Evolutionary conservation across 192 early-diverging fungal species (phyloP), one percentile per base, ranked within the genome.

Genomic region (Backusella psychrophila): DNA sequence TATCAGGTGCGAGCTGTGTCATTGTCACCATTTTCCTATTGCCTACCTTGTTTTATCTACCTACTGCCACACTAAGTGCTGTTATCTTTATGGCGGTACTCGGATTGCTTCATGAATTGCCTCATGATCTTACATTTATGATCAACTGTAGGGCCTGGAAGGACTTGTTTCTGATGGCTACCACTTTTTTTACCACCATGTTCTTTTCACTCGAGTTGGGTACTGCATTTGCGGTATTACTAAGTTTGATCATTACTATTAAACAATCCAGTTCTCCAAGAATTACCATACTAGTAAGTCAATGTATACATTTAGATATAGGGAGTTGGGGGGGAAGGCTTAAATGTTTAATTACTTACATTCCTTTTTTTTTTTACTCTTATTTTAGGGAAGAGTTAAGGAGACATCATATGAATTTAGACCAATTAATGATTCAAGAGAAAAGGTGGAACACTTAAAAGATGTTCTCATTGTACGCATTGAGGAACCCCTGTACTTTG

Each of bases 401-500:
- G 82, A 75, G 36, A 85, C 81, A 39, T 72, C 76, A 33, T 74
- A 85, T 49, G 90, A 94, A 81, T 94, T 94, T 80, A 86, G 87
- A 53, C 90, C 89, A 34, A 90, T 90, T 49, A 79, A 85, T 56
- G 85, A 83, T 72, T 83, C 80, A 9, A 85, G 79, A 31, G 81
- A 86, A 12, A 77, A 79, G 44, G 89, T 94, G 6, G 89, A 94
- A 76, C 89, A 90, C 19, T 85, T 96, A 29, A 90, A 94, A 70
- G 96, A 94, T 5, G 89, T 90, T 35, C 79, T 98, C 49, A 89
- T 98, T 52, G 90, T 98, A 42, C 89, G 92, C 38, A 87, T 98
- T 11, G 93, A 96, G 66, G 97, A 98, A 73, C 92, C 92, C 2
- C 80, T 98, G 34, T 97, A 94, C 80, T 98, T 98, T 90, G 96